Conservation (phyloP, 1,139 yeast genomes). For the Diutina sp. region DNA sequence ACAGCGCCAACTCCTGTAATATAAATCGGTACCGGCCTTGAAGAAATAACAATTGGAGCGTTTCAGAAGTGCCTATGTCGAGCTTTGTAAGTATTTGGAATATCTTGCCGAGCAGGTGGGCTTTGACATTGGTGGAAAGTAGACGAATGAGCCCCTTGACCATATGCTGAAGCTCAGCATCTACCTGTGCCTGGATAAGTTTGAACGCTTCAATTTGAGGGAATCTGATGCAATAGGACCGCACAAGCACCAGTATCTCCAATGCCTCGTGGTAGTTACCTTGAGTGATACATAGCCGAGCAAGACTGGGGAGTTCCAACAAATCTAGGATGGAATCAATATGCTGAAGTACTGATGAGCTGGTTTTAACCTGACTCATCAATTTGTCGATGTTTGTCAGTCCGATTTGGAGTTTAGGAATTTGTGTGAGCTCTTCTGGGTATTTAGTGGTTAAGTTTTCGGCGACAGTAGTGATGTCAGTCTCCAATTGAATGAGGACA, state of each 20-base stretch:
- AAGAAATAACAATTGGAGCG: constrained; percentile 33
- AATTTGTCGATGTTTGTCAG: constrained; percentile 10
- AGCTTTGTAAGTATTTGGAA: constrained; percentile 63
- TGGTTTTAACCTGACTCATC: constrained; percentile 12
- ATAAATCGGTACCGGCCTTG: constrained; percentile 52
- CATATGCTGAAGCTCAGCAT: constrained; percentile 51
- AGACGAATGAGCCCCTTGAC: constrained; percentile 53
- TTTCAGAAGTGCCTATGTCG: constrained; percentile 19
- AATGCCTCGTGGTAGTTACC: constrained; percentile 88
- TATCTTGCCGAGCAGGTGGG: constrained; percentile 65
- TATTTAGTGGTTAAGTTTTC: constrained; percentile 8
- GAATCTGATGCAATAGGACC: constrained; percentile 55
- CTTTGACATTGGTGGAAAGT: constrained; percentile 64
- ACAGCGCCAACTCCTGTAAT: constrained; percentile 41
- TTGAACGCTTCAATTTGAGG: constrained; percentile 47
- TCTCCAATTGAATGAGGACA: constrained; percentile 25
- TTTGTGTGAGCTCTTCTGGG: constrained; percentile 5
- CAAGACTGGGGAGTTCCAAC: constrained; percentile 70
- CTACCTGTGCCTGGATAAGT: constrained; percentile 41
- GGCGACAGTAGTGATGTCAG: constrained; percentile 16
- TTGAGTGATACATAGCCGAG: constrained; percentile 70
- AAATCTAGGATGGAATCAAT: constrained; percentile 67
- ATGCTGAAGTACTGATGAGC: constrained; percentile 37
- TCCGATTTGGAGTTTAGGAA: background rate
- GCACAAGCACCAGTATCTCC: constrained; percentile 61